Evolutionary conservation across 108 stramenopile species (phyloP), one percentile per base, ranked within the genome.

Genomic region (Thalassiosira profunda): DNA sequence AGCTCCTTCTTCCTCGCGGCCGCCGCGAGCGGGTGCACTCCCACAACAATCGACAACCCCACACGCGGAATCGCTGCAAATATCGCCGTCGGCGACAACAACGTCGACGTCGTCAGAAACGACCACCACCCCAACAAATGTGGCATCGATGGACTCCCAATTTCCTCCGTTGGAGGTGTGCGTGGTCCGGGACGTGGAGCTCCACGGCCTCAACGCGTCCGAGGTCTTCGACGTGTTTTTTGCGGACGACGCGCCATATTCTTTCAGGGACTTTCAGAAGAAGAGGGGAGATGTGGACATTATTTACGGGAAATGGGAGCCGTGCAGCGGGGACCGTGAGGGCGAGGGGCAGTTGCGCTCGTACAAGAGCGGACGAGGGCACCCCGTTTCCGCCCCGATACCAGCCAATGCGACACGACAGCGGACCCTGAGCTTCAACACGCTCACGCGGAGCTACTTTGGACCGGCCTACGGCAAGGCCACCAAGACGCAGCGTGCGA

Each of bases 221-320:
- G 53, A 89, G 29, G 88, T 94, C 55, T 94, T 94, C 53, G 62
- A 80, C 57, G 88, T 94, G 0, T 94, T 94, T 46, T 90, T 88
- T 41, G 78, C 84, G 20, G 88, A 94, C 30, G 67, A 87, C 43
- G 93, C 93, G 15, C 93, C 93, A 0, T 91, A 86, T 56, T 81
- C 70, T 24, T 89, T 87, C 73, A 70, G 18, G 41, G 90, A 90
- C 26, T 91, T 91, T 68, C 93, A 94, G 53, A 67, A 60, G 23
- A 74, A 82, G 34, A 61, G 86, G 25, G 82, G 86, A 9, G 93
- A 94, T 59, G 74, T 87, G 14, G 80, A 94, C 55, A 81, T 94
- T 62, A 46, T 49, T 0, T 91, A 88, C 43, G 87, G 86, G 31
- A 38, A 38, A 31, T 94, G 93, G 93, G 60, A 70, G 41, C 67